Evolutionary conservation across 306 rosid genomes (phyloP), one percentile per base, ranked within the genome.

Genomic region (Citrullus amarus): DNA sequence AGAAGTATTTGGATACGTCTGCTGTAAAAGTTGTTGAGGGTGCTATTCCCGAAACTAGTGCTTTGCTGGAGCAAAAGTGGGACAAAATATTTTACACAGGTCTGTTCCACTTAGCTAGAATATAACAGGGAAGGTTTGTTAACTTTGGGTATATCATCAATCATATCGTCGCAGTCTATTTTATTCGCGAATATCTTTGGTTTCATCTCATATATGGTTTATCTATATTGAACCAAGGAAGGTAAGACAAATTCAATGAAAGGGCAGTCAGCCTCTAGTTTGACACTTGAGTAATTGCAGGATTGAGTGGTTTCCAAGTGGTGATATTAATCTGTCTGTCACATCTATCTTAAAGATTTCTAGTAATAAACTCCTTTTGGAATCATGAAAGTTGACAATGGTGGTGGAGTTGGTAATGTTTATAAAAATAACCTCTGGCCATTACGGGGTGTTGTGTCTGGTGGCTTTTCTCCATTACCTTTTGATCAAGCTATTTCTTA

Each of bases 71-170:
- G 88, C 99, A 96, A 66, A 96, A 91, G 87, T 96, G 99, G 99
- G 99, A 96, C 89, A 96, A 96, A 81, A 92, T 96, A 84, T 96
- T 88, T 82, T 96, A 96, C 82, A 96, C 99, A 88, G 99, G 99
- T 95, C 79, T 76, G 44, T 59, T 41, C 58, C 43, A 56, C 48
- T 71, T 6, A 48, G 57, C 58, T 71, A 25, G 76, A 48, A 44
- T 48, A 48, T 71, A 25, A 25, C 22, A 20, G 41, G 22, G 58
- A 6, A 25, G 3, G 41, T 71, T 71, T 69, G 16, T 67, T 67
- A 36, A 34, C 20, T 43, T 67, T 2, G 13, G 16, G 51, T 16
- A 2, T 63, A 39, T 67, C 50, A 66, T 66, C 20, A 66, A 66
- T 66, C 20, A 66, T 66, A 66, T 38, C 8, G 7, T 66, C 41